phyloP scores from a whole-genome alignment of 768 basidiomycete species.

The Pleurotus pulmonarius region DNA sequence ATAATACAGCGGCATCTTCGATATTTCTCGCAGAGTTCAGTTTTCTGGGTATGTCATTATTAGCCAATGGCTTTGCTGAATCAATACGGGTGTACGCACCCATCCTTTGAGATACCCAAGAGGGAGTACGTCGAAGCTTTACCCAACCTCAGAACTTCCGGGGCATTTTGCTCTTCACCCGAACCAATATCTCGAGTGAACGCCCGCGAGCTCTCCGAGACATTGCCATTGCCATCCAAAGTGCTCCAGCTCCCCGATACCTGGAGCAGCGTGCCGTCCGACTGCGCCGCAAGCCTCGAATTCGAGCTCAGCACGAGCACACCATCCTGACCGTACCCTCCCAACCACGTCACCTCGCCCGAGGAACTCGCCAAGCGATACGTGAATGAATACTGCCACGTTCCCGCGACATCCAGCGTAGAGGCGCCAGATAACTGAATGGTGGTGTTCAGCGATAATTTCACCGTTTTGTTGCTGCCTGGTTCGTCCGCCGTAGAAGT shows the following conservation, averaged over 20 bases:
- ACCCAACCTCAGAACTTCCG: constrained; percentile 18
- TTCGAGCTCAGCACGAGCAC: constrained; percentile 26
- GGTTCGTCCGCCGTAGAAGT: background rate
- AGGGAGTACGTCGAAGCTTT: constrained; percentile 19
- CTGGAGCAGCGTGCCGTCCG: no score
- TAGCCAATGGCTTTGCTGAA: no score
- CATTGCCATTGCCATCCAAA: no score
- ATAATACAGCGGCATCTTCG: constrained; percentile 22
- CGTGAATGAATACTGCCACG: constrained; percentile 36
- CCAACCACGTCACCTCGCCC: constrained; percentile 44
- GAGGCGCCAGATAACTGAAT: constrained; percentile 43
- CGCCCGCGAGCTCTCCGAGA: no score
- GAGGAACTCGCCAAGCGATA: constrained; percentile 44
- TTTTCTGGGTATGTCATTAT: no score
- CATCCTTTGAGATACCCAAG: constrained; percentile 16
- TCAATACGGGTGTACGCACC: constrained; percentile 18
- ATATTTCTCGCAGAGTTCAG: constrained; percentile 10
- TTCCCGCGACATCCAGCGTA: constrained; percentile 27
- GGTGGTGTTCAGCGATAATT: constrained; percentile 34
- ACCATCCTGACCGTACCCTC: constrained; percentile 40
- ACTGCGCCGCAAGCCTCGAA: background rate
- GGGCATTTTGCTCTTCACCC: constrained; percentile 1
- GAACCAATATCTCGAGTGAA: background rate
- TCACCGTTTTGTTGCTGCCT: background rate
- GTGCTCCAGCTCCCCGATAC: no score